Evolutionary conservation across 2,329 filamentous ascomycete genomes (phyloP), one percentile per base, ranked within the genome.

Genomic region (Neofusicoccum sp.): DNA sequence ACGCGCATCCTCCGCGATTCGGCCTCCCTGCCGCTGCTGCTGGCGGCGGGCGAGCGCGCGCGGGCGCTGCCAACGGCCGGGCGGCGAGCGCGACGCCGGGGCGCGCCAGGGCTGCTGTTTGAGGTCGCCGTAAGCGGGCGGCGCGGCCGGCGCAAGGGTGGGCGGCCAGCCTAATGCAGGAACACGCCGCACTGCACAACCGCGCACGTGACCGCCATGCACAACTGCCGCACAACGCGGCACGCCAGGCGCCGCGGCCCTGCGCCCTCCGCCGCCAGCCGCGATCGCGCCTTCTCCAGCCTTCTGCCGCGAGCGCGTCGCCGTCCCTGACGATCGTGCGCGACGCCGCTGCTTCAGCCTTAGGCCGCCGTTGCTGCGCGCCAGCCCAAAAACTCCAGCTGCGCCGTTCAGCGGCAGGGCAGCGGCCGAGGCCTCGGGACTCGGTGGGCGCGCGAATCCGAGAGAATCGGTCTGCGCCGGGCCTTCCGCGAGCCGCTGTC

Each of bases 1-100:
- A 58, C 54, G 54, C 54, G 41, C 54, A 58, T 56, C 51, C 51
- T 56, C 51, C 51, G 51, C 51, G 36, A 31, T 31, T 34, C 51
- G 38, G 26, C 28, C 51, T 56, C 51, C 51, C 51, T 56, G 33
- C 28, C 47, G 47, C 14, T 5, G 28, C 11, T 14, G 43, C 24
- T 30, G 24, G 26, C 26, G 24, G 43, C 41, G 7, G 20, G 40
- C 36, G 54, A 26, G 38, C n/a, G 43, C n/a, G 11, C 45, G 11
- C 57, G 24, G 24, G 34, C 24, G 28, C 33, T 24, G 34, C 24
- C 47, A 44, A 40, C 49, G 49, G 49, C 26, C 49, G 51, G 20
- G 51, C 40, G 34, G 28, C 48, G 36, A 28, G 28, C 45, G 45
- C 45, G 33, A 26, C 30, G 30, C 31, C 34, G 44, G 44, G 31